Conservation (phyloP, 495 filamentous ascomycete genomes). For the Penicillium lagena region DNA sequence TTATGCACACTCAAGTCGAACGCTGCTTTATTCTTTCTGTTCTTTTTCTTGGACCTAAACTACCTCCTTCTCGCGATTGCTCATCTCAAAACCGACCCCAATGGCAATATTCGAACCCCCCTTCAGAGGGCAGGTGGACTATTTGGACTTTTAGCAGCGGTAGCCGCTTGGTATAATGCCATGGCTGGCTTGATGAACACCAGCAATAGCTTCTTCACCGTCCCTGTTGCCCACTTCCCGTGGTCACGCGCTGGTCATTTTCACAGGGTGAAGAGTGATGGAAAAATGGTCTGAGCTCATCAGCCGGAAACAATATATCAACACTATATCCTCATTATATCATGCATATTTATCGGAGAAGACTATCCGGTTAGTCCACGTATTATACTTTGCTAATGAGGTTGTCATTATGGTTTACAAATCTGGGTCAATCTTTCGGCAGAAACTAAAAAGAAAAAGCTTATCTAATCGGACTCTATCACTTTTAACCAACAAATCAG, state of each 20-base stretch:
- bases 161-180: constrained; percentile 85
- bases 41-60: constrained; percentile 67
- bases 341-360: too few relatives aligned
- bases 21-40: constrained; percentile 79
- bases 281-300: background rate
- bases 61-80: constrained; percentile 73
- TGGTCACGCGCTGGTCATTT: constrained; percentile 43
- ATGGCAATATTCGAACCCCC: constrained; percentile 28
- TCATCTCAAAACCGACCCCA: constrained; percentile 44
- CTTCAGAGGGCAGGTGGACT: constrained; percentile 65
- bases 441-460: too few relatives aligned
- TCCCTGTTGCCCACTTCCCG: constrained; percentile 83
- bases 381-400: too few relatives aligned
- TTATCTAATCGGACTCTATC: too few relatives aligned
- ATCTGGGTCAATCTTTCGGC: too few relatives aligned
- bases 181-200: constrained; percentile 76
- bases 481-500: too few relatives aligned
- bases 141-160: constrained; percentile 73
- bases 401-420: too few relatives aligned
- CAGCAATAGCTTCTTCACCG: constrained; percentile 73
- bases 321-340: too few relatives aligned
- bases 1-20: constrained; percentile 80
- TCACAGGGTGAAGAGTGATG: constrained; percentile 5
- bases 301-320: too few relatives aligned
- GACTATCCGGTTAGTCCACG: too few relatives aligned